Conservation (phyloP, 257 asterid species). For the Solanum neorickii region DNA sequence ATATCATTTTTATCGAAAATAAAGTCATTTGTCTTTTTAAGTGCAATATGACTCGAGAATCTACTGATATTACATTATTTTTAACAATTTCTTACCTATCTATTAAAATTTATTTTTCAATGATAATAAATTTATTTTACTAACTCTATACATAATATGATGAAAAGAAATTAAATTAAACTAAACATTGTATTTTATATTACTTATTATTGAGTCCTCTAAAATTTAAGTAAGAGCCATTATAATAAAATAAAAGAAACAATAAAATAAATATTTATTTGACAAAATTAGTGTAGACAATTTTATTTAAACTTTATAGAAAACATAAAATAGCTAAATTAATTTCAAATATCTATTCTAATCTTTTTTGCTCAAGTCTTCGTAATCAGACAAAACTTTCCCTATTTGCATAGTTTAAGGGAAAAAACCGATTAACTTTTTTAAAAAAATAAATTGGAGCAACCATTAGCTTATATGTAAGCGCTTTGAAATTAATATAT, state of each 20-base stretch:
- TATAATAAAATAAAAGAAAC: no score
- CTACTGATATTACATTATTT: background rate
- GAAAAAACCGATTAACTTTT: background rate
- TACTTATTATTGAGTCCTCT: no score
- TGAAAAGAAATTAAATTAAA: no score
- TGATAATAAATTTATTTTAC: no score
- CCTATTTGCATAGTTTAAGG: background rate
- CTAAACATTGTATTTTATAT: no score
- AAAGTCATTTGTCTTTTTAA: no score
- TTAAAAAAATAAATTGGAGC: background rate
- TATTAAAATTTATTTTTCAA: no score
- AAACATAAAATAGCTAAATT: background rate
- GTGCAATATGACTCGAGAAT: background rate
- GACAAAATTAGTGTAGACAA: background rate
- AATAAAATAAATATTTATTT: no score
- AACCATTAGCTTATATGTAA: background rate
- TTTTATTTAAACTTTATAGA: background rate
- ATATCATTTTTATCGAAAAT: background rate
- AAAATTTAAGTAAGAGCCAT: no score
- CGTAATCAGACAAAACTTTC: background rate
- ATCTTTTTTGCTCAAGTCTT: background rate
- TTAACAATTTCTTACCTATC: background rate
- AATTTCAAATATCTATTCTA: background rate
- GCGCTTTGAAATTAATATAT: background rate
- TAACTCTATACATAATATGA: no score